Base-by-base conservation (phyloP, 208 protist genomes). In the Trypanosoma rangeli region DNA sequence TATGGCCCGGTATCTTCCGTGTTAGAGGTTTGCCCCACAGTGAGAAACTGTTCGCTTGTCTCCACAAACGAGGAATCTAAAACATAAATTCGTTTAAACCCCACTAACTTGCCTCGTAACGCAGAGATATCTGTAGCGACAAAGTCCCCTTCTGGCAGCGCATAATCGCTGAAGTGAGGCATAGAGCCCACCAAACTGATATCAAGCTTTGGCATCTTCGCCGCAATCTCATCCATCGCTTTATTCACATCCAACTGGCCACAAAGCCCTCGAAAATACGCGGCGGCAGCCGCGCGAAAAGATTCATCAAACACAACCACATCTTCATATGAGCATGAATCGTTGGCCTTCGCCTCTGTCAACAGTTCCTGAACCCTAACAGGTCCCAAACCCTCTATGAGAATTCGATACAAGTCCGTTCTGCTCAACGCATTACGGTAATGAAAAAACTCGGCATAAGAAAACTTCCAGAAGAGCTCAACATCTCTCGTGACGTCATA, bases 1-100 rank as follows among this genome's bases (percentile, higher is more conserved):
- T 70, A 66, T 44, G 22, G n/a, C 26, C 24, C 12, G 37, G 22
- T 20, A 59, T 52, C 35, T 8, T 52, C 48, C n/a, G n/a, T n/a
- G 26, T 28, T 57, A 55, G 26, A 22, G 24, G 37, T 54, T 24
- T 46, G 58, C 16, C 86, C 82, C 28, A 94, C n/a, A 13, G 46
- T 68, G 37, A 93, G 63, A 69, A 93, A 95, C 12, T 73, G 44
- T 62, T 93, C 85, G 28, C 83, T 85, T 26, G 80, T 89, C 62
- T 96, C 90, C 13, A 96, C 74, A 75, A 94, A 96, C 10, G 90
- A 96, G 37, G 85, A 73, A 74, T 96, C 90, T 20, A 96, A 70
- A 26, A 96, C 57, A 69, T 84, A 93, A n/a, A 94, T 72, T 8
- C 42, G 62, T 33, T 70, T 60, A 65, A 79, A 88, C 5, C 74